phyloP scores from a whole-genome alignment of 2,329 filamentous ascomycete genomes.

The Calonectria leucothoes region DNA sequence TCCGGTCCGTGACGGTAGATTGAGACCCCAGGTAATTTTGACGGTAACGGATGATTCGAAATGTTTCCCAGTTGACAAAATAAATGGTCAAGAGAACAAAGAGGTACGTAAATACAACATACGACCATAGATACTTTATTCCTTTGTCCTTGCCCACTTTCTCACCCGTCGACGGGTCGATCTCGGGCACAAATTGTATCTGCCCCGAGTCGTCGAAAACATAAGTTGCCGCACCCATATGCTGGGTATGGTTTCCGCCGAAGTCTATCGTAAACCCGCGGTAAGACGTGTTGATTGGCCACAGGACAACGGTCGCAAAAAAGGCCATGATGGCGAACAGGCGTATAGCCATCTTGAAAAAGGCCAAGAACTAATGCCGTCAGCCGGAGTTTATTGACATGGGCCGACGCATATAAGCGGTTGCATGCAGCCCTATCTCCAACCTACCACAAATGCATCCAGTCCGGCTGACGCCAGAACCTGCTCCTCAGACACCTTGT shows the following conservation, averaged over 20 bases:
- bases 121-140: conserved; percentile 83
- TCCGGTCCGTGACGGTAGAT: conserved; percentile 95
- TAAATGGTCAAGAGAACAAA: conserved; percentile 88
- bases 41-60: conserved; percentile 84
- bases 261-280: conserved; percentile 24
- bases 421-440: background rate
- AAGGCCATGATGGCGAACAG: conserved; percentile 84
- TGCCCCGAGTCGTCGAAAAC: conserved; percentile 24
- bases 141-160: conserved; percentile 50
- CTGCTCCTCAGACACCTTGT: conserved; percentile 87
- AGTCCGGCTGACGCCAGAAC: conserved; percentile 90
- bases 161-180: conserved; percentile 43
- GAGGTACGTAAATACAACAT: conserved; percentile 93
- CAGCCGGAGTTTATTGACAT: conserved; percentile 20
- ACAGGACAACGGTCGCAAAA: conserved; percentile 83
- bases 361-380: conserved; percentile 77
- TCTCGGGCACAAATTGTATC: conserved; percentile 25
- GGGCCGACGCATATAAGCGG: background rate
- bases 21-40: conserved; percentile 95
- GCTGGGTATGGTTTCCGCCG: conserved; percentile 3
- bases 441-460: conserved; percentile 88
- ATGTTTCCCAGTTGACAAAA: conserved; percentile 84
- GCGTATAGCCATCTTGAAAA: conserved; percentile 95
- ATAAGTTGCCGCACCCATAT: conserved; percentile 3
- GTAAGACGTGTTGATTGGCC: conserved; percentile 84